Evolutionary conservation across 805 yeast genomes (phyloP), one percentile per base, ranked within the genome.

Genomic region (Blastobotrys attinorum): DNA sequence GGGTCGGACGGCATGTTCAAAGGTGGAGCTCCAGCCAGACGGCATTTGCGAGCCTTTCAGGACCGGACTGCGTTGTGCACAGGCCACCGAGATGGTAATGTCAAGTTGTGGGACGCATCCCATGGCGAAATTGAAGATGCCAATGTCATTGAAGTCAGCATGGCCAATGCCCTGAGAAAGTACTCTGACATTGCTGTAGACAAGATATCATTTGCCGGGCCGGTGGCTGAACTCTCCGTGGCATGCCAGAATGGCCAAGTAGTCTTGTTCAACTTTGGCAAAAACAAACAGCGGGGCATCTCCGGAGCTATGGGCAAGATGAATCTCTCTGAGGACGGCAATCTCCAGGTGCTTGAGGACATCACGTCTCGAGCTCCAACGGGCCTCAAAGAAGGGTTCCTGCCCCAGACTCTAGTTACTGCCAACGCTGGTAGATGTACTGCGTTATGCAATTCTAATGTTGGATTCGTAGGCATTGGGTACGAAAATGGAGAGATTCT

Each of bases 401-500:
- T 82, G 51, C 89, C 90, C 0, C 62, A 60, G 20, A 65, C 69
- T 37, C 67, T 71, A 1, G 51, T 79, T 15, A 71, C 73, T 15
- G 57, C 65, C 31, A 63, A 63, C 31, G 57, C 61, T 40, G 77
- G 79, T 0, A 58, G 58, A 3, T 79, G 84, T 7, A 68, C 89
- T 0, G 74, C 84, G 1, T 48, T 89, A 39, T 70, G 73, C 43
- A 75, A 83, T 60, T 80, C 89, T 47, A 74, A 81, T 49, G 70
- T 87, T 39, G 96, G 96, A 0, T 89, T 92, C 65, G 84, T 83
- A 6, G 92, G 83, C 0, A 67, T 85, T 34, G 95, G 84, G 0
- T 87, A 83, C 59, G 73, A 72, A 37, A 72, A 79, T 11, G 97
- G 97, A n/a, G 71, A 77, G 29, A 48, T 90, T 15, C 63, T 81